These are phyloP conservation scores for Globisporangium iwayamae DNA, from an alignment of 352 stramenopile genomes.

Conservation along the genomic window DNA sequence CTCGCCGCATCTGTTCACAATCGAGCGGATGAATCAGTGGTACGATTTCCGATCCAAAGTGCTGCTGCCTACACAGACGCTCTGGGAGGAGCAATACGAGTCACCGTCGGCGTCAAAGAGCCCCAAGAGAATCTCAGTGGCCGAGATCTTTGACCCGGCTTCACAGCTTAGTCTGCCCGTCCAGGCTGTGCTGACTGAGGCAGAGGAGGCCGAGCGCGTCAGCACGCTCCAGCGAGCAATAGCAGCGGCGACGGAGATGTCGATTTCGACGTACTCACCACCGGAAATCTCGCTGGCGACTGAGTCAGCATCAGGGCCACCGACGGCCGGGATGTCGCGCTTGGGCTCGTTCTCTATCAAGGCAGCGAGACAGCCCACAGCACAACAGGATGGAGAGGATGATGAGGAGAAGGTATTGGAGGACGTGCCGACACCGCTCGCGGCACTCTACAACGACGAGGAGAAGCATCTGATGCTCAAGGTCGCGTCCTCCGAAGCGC, in stretches of 20 bases:
- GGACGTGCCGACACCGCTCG: slow-evolving; percentile 52
- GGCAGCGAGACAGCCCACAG: background rate
- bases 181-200: background rate
- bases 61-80: slow-evolving; percentile 52
- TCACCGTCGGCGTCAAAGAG: slow-evolving; percentile 6
- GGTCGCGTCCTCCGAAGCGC: slow-evolving; percentile 19
- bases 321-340: background rate
- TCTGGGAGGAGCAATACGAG: slow-evolving; percentile 65
- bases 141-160: slow-evolving; percentile 10
- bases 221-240: slow-evolving; percentile 16
- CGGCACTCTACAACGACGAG: slow-evolving; percentile 73
- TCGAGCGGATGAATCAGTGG: slow-evolving; percentile 36
- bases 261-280: background rate
- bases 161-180: background rate
- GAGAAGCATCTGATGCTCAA: slow-evolving; percentile 60
- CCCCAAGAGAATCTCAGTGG: slow-evolving; percentile 1
- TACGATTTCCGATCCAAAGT: slow-evolving; percentile 43
- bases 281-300: background rate
- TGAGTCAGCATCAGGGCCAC: background rate
- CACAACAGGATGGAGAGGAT: background rate
- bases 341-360: background rate
- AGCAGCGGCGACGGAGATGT: slow-evolving; percentile 7
- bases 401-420: slow-evolving; percentile 3
- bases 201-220: slow-evolving; percentile 13
- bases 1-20: slow-evolving; percentile 41